These are phyloP conservation scores for Tirmania nivea DNA, from an alignment of 495 filamentous ascomycete genomes.

Conservation along the genomic window DNA sequence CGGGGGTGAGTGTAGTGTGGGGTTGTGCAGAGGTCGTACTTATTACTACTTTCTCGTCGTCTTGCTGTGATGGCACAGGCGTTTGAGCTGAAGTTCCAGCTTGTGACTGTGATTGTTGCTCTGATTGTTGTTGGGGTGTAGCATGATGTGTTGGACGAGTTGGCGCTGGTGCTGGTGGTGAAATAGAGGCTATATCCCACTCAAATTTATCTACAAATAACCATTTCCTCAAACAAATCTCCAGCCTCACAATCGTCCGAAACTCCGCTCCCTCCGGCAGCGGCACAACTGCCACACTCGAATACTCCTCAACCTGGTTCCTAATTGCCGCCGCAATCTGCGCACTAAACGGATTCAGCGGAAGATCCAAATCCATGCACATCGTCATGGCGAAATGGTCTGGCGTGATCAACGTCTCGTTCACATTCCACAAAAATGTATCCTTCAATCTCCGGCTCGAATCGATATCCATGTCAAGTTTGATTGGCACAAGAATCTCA, in stretches of 20 bases:
- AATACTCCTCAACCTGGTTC: constrained; percentile 88
- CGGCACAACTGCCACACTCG: constrained; percentile 79
- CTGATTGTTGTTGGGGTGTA: too few relatives aligned
- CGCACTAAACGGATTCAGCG: constrained; percentile 41
- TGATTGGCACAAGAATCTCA: constrained; percentile 79
- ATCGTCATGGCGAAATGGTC: constrained; percentile 83
- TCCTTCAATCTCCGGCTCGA: constrained; percentile 71
- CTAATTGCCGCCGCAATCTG: constrained; percentile 82
- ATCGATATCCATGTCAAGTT: constrained; percentile 68
- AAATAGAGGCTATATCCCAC: constrained; percentile 57
- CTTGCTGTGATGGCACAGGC: too few relatives aligned
- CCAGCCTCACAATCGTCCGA: constrained; percentile 51
- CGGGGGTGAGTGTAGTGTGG: constrained; percentile 74
- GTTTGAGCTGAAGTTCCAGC: too few relatives aligned
- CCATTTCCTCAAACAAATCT: constrained; percentile 76
- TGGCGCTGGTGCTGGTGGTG: background rate
- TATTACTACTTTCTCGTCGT: too few relatives aligned
- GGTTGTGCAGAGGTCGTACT: background rate
- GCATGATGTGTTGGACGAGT: too few relatives aligned
- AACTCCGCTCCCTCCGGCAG: constrained; percentile 26
- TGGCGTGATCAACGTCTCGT: constrained; percentile 81
- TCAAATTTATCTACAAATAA: constrained; percentile 96
- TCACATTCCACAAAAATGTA: constrained; percentile 89
- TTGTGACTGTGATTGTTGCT: too few relatives aligned
- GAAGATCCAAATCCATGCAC: constrained; percentile 85